Percentiles rank a stretch among this genome's conserved stretches.
Evolutionary conservation across 176 grass and related monocot genomes (phyloP).

Genomic region (Saccharum officinarum): DNA sequence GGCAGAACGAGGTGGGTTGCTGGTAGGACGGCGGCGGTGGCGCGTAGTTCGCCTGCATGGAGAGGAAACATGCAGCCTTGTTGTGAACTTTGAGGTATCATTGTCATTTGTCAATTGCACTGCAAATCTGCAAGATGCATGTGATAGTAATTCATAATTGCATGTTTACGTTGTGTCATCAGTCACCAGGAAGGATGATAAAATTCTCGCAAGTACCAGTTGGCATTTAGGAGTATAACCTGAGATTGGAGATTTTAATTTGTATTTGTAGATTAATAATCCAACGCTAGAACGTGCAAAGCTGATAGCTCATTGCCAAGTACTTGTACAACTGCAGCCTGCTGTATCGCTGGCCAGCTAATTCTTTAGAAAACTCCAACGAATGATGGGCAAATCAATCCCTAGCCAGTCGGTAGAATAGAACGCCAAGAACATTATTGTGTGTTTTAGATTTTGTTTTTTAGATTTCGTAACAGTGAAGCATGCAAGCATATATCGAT

Average conservation of each 20-base stretch:
- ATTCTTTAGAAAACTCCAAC: slow-evolving; percentile 6
- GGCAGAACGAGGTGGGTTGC: slow-evolving; percentile 10
- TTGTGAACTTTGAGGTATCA: background rate
- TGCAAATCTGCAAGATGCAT: background rate
- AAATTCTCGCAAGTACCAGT: background rate
- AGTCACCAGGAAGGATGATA: background rate
- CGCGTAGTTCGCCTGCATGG: slow-evolving; percentile 33
- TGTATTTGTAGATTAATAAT: background rate
- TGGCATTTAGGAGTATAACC: background rate
- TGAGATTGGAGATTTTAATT: background rate
- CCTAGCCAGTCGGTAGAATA: background rate
- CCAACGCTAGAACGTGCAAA: slow-evolving; percentile 4
- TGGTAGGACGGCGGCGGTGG: slow-evolving; percentile 28
- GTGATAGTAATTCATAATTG: background rate
- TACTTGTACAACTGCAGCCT: slow-evolving; percentile 19
- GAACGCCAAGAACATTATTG: background rate
- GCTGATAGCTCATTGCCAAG: background rate
- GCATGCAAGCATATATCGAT: background rate
- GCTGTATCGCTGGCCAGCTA: background rate
- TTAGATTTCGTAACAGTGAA: background rate
- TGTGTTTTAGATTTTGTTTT: background rate
- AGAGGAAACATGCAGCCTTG: background rate
- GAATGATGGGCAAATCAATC: background rate
- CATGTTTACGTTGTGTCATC: background rate
- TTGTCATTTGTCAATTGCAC: background rate